phyloP scores from a whole-genome alignment of 306 rosid genomes.

The Hippophae rhamnoides region DNA sequence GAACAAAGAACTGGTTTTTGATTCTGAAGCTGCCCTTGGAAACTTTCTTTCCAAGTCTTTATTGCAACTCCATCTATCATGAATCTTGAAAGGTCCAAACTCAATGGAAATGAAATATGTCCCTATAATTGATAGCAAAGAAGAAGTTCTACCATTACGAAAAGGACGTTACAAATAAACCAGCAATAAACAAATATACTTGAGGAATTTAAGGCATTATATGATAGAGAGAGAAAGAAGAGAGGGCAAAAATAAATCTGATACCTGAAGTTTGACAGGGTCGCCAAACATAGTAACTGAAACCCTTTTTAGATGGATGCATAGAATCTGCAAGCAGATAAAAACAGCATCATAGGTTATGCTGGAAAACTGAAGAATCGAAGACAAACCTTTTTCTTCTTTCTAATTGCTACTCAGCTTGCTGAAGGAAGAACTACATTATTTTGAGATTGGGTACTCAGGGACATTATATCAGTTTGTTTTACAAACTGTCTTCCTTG shows the following conservation, averaged over 20 bases:
- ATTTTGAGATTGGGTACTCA: no score
- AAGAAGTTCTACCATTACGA: neutral
- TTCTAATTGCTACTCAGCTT: no score
- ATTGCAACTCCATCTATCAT: slow-evolving; percentile 50
- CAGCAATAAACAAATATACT: neutral
- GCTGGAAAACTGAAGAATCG: neutral
- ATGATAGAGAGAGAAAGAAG: neutral
- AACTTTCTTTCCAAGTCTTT: slow-evolving; percentile 27
- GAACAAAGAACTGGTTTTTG: slow-evolving; percentile 20
- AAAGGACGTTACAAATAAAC: neutral
- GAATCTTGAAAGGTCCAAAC: slow-evolving; percentile 58
- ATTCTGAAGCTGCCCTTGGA: slow-evolving; percentile 17
- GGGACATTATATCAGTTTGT: neutral
- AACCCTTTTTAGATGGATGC: slow-evolving; percentile 79
- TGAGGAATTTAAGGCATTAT: neutral
- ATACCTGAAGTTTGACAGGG: slow-evolving; percentile 59
- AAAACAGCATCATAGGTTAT: slow-evolving; percentile 3
- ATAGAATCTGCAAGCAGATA: slow-evolving; percentile 55
- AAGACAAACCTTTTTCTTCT: neutral
- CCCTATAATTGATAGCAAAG: slow-evolving; percentile 46
- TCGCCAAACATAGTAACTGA: slow-evolving; percentile 51
- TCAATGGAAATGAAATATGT: slow-evolving; percentile 64
- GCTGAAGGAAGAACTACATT: no score
- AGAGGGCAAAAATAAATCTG: slow-evolving; percentile 12
- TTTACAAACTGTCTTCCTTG: neutral